Evolutionary conservation across 164 flowering plant species (phyloP).

Genomic region (Cinnamomum chago): DNA sequence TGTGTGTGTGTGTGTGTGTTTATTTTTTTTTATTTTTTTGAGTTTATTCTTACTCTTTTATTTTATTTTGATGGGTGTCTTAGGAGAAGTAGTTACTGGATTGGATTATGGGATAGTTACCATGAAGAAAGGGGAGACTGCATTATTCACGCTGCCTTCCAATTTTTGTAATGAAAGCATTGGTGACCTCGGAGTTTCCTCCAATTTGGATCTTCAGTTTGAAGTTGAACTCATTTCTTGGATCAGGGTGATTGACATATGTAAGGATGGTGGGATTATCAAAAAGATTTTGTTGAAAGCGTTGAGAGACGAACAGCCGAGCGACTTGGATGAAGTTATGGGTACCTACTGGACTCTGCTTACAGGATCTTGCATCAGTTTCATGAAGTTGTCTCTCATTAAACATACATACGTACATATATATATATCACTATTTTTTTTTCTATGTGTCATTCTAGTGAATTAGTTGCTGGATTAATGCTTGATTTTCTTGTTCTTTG

Average conservation of each 20-base stretch:
- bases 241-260: constrained; percentile 56
- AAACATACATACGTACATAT: too few relatives aligned
- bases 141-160: constrained; percentile 62
- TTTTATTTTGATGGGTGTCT: constrained; percentile 9
- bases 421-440: not conserved
- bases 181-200: constrained; percentile 32
- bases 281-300: constrained; percentile 57
- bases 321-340: constrained; percentile 69
- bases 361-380: not conserved
- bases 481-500: constrained; percentile 6
- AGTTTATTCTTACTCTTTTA: not conserved
- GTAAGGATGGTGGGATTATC: constrained; percentile 69
- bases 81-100: constrained; percentile 42
- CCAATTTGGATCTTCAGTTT: constrained; percentile 36
- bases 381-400: not conserved
- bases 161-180: constrained; percentile 34
- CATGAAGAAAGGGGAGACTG: constrained; percentile 62
- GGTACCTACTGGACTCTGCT: constrained; percentile 27
- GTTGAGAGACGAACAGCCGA: constrained; percentile 36
- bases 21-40: not conserved
- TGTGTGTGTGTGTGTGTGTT: too few relatives aligned
- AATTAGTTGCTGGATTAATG: not conserved
- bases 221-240: constrained; percentile 70
- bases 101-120: constrained; percentile 54
- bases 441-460: not conserved